phyloP scores from a whole-genome alignment of 176 grass and related monocot species.

The Oryza punctata region DNA sequence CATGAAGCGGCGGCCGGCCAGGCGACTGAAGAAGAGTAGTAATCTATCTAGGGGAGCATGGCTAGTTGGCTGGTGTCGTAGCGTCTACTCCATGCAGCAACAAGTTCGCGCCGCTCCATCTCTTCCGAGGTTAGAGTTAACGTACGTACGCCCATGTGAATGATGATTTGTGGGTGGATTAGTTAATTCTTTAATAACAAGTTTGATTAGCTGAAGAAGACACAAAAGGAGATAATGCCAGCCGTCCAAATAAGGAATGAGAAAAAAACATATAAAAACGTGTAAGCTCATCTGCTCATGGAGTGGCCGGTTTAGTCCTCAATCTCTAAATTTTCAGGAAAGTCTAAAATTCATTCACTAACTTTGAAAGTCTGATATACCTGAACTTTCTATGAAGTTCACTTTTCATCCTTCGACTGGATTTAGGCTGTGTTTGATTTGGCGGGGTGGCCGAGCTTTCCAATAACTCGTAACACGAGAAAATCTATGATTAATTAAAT shows the following conservation, averaged over 20 bases:
- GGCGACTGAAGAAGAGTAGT: not conserved
- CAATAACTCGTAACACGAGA: too few relatives aligned
- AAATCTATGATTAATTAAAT: too few relatives aligned
- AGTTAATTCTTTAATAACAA: not conserved
- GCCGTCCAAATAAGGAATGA: not conserved
- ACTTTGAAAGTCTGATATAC: too few relatives aligned
- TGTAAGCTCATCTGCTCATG: too few relatives aligned
- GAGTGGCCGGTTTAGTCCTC: too few relatives aligned
- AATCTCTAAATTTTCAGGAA: too few relatives aligned
- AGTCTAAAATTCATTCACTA: too few relatives aligned
- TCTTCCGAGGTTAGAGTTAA: not conserved
- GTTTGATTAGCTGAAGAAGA: not conserved
- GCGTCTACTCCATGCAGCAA: conserved; percentile 42
- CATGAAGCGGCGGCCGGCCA: not conserved
- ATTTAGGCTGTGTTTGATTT: too few relatives aligned
- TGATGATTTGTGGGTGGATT: not conserved
- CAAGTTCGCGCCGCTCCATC: not conserved
- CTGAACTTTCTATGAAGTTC: too few relatives aligned
- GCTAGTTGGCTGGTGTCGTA: conserved; percentile 8
- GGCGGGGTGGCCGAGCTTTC: too few relatives aligned
- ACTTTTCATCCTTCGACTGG: too few relatives aligned
- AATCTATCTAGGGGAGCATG: not conserved
- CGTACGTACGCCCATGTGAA: not conserved
- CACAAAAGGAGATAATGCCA: not conserved
- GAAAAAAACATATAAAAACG: not conserved